Evolutionary conservation across 1,139 yeast genomes (phyloP).

Genomic region (Hyphopichia burtonii): DNA sequence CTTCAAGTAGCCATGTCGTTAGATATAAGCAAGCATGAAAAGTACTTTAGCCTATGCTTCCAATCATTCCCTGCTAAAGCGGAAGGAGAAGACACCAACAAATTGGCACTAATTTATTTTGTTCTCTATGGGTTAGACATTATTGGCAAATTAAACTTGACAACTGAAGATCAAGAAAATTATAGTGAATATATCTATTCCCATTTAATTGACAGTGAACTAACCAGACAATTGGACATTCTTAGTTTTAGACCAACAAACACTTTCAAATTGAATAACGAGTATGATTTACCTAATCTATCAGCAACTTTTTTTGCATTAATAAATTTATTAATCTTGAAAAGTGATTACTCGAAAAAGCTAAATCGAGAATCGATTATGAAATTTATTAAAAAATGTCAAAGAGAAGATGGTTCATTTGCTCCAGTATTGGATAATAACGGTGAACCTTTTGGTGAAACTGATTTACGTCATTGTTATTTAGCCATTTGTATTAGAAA

Average conservation of each 20-base stretch:
- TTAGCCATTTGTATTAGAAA: slow-evolving; percentile 66
- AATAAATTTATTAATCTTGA: slow-evolving; percentile 46
- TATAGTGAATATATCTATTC: slow-evolving; percentile 49
- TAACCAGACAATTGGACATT: slow-evolving; percentile 34
- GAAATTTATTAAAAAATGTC: slow-evolving; percentile 54
- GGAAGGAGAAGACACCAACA: slow-evolving; percentile 64
- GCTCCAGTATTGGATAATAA: slow-evolving; percentile 28
- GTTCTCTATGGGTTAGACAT: slow-evolving; percentile 62
- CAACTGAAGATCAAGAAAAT: slow-evolving; percentile 20
- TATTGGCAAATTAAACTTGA: slow-evolving; percentile 37
- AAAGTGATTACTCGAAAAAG: slow-evolving; percentile 34
- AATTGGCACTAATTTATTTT: slow-evolving; percentile 64
- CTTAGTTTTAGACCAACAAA: slow-evolving; percentile 53
- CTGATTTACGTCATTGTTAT: slow-evolving; percentile 73
- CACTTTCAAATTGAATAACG: slow-evolving; percentile 30
- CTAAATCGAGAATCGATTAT: slow-evolving; percentile 48
- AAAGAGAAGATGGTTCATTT: slow-evolving; percentile 53
- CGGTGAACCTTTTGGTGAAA: slow-evolving; percentile 53
- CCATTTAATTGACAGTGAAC: slow-evolving; percentile 33
- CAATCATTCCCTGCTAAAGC: slow-evolving; percentile 49
- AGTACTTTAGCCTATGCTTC: slow-evolving; percentile 51
- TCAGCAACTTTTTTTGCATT: slow-evolving; percentile 71
- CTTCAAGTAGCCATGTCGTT: not conserved
- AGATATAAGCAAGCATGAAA: slow-evolving; percentile 37
- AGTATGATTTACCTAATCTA: slow-evolving; percentile 59